Base-by-base conservation (phyloP, 805 yeast species). In the Ogataea pini region DNA sequence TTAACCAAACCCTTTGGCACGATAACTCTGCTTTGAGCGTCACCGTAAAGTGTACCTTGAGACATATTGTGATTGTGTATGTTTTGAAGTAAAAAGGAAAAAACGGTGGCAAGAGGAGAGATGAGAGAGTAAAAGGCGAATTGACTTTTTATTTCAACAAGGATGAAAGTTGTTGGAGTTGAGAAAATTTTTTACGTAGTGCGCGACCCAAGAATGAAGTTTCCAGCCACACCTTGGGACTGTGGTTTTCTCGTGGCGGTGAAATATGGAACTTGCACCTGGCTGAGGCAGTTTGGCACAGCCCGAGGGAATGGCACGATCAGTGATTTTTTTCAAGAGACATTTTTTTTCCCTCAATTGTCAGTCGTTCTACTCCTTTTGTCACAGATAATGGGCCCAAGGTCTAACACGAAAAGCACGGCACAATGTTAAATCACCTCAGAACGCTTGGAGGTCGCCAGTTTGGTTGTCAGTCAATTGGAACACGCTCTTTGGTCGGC, bases 1-100 rank as follows among this genome's bases (percentile, higher is more conserved):
- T 80, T 79, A 71, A 84, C 73, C 56, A 86, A 66, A 48, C 69
- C 69, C 47, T 53, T 61, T 40, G 67, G 65, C 37, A 65, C 58
- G 33, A 67, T 42, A 37, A 60, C 54, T 58, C 71, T 62, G 54
- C 70, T 64, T 50, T 62, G 61, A 32, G 47, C 57, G 44, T 50
- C 59, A 49, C 65, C 70, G 59, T 53, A 67, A 50, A 67, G 58
- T 52, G 69, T 65, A 53, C 71, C 71, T 54, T 53, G 58, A 46
- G 71, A 65, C 71, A 67, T 67, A 31, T 39, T 62, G 34, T 34
- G 41, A 38, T 32, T 32, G 37, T 47, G 28, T 33, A 18, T 5
- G 45, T 22, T 39, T 25, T 38, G 17, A 28, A 32, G 31, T 36
- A 12, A 12, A 46, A 25, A 14, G 8, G 2, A 27, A 18, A 24